Percentiles rank a stretch among this genome's conserved stretches.
Conservation (phyloP, 2,329 filamentous ascomycete species). For the Furcasterigmium sp. region DNA sequence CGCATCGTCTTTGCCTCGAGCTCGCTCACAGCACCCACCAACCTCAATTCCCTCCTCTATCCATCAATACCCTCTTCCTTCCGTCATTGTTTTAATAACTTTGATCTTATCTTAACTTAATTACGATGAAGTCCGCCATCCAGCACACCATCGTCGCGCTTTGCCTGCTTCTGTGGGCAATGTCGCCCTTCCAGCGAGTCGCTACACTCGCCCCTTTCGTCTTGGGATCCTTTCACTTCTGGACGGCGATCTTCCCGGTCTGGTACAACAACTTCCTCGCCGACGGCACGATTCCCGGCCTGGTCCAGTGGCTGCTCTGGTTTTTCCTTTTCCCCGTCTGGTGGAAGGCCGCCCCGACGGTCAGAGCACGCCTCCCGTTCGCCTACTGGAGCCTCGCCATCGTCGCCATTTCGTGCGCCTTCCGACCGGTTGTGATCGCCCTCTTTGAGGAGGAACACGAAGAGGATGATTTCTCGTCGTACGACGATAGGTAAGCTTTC, state of each 20-base stretch:
- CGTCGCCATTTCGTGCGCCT: neutral
- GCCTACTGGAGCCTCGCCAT: neutral
- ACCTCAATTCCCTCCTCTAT: no score
- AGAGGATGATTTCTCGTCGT: neutral
- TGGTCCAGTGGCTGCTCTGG: neutral
- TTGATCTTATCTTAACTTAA: no score
- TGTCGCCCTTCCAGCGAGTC: neutral
- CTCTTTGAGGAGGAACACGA: neutral
- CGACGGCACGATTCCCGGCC: neutral
- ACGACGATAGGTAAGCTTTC: neutral
- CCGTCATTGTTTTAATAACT: no score
- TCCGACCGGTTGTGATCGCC: neutral
- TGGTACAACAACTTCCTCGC: neutral
- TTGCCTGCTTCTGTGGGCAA: neutral
- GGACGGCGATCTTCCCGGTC: neutral
- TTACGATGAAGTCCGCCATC: neutral
- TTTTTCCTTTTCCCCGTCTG: neutral
- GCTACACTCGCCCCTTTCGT: constrained; percentile 3
- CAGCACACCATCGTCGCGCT: neutral
- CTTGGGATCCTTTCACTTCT: neutral
- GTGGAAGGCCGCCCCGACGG: neutral
- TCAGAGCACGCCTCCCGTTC: neutral
- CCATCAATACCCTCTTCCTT: no score
- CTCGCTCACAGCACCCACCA: no score
- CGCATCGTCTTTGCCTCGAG: no score